These are phyloP conservation scores for Yamadazyma mexicana DNA, from an alignment of 1,139 yeast genomes.

Conservation along the genomic window DNA sequence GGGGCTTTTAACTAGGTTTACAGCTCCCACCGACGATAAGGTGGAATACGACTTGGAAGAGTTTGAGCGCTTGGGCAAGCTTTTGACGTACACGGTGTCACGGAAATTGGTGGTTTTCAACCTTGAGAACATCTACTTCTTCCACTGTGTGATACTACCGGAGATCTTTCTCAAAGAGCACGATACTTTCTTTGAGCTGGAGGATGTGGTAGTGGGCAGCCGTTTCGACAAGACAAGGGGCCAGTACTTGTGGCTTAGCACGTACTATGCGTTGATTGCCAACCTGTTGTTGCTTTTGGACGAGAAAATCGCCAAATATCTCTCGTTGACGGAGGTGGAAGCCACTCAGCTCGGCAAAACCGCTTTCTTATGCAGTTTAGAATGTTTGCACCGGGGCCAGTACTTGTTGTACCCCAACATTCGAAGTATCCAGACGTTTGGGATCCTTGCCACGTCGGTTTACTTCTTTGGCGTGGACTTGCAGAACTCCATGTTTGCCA, in stretches of 20 bases:
- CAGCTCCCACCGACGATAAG: background rate
- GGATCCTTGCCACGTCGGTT: conserved; percentile 26
- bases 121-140: conserved; percentile 12
- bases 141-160: conserved; percentile 17
- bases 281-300: conserved; percentile 29
- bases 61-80: conserved; percentile 5
- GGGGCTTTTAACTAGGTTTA: conserved; percentile 2
- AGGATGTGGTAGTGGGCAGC: conserved; percentile 10
- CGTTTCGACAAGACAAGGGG: conserved; percentile 11
- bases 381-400: conserved; percentile 32
- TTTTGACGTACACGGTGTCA: conserved; percentile 9
- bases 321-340: conserved; percentile 17
- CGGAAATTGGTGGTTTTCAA: conserved; percentile 12
- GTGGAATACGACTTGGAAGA: conserved; percentile 11
- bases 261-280: conserved; percentile 31
- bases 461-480: conserved; percentile 30
- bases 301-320: conserved; percentile 18
- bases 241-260: conserved; percentile 29
- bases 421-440: conserved; percentile 25
- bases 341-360: conserved; percentile 25
- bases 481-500: conserved; percentile 23
- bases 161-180: conserved; percentile 15
- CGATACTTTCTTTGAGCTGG: conserved; percentile 11
- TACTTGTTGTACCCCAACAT: conserved; percentile 28
- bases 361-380: conserved; percentile 28